Conservation (phyloP, 345 rosid species). For the Eucalyptus regnans region DNA sequence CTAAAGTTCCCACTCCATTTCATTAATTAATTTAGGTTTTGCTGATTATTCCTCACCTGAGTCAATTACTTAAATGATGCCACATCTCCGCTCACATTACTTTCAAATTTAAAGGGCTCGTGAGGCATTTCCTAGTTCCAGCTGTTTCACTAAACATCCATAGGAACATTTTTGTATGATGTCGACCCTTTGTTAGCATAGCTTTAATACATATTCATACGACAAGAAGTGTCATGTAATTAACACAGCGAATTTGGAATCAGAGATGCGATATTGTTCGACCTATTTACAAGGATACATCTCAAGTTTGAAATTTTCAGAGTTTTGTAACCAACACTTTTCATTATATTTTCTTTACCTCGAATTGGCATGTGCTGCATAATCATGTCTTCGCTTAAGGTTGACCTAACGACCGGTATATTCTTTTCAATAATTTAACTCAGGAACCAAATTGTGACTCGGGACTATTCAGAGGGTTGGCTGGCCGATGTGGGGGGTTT, state of each 20-base stretch:
- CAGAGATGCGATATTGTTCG: neutral
- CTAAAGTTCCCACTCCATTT: neutral
- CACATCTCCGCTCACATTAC: neutral
- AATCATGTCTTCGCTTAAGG: neutral
- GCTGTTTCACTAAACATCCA: neutral
- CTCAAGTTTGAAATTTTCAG: neutral
- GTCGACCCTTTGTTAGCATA: neutral
- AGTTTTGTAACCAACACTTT: neutral
- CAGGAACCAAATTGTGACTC: neutral
- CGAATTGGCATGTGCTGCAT: neutral
- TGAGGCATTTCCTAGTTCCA: neutral
- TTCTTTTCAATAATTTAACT: too few species aligned
- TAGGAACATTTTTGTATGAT: neutral
- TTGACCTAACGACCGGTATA: neutral
- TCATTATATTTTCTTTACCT: neutral
- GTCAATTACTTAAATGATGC: neutral
- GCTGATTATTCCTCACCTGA: neutral
- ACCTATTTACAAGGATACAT: neutral
- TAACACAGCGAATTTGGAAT: neutral
- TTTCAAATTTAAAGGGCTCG: neutral
- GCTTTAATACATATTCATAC: neutral
- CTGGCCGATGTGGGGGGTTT: neutral
- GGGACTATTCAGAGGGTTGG: neutral
- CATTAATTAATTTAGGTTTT: neutral
- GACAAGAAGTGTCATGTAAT: neutral